phyloP scores from a whole-genome alignment of 495 filamentous ascomycete genomes.

The Penicillium waksmanii region DNA sequence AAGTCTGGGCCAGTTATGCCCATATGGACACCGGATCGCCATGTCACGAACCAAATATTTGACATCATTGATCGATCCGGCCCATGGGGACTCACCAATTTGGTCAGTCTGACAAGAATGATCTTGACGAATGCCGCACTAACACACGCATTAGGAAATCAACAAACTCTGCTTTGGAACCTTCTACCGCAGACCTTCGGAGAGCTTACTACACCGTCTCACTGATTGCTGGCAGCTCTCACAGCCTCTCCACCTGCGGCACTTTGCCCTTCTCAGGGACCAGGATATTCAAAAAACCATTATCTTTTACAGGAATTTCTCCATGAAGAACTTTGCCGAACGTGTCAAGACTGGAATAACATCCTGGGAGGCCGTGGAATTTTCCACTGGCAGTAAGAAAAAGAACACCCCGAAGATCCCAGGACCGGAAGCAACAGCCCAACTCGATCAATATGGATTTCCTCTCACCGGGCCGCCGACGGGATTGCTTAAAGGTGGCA shows the following conservation, averaged over 20 bases:
- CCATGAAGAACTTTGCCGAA: conserved; percentile 56
- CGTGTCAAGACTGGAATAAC: conserved; percentile 59
- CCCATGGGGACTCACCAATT: conserved; percentile 53
- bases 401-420: conserved; percentile 32
- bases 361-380: conserved; percentile 62
- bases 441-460: conserved; percentile 60
- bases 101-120: conserved; percentile 34
- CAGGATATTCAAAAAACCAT: conserved; percentile 54
- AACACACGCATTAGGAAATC: conserved; percentile 42
- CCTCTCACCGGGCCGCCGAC: conserved; percentile 33
- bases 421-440: conserved; percentile 37
- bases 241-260: conserved; percentile 65
- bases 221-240: conserved; percentile 63
- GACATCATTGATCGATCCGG: conserved; percentile 55
- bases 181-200: conserved; percentile 62
- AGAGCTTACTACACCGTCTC: conserved; percentile 57
- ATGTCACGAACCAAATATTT: conserved; percentile 57
- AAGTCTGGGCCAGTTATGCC: conserved; percentile 47
- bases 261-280: conserved; percentile 67
- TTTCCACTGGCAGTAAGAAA: conserved; percentile 42
- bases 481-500: conserved; percentile 44
- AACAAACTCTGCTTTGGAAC: conserved; percentile 52
- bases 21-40: conserved; percentile 58
- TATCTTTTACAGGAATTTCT: conserved; percentile 63
- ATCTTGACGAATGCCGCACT: conserved; percentile 1